These are phyloP conservation scores for Trichoderma guizhouense DNA, from an alignment of 2,329 filamentous ascomycete species.

Conservation along the genomic window DNA sequence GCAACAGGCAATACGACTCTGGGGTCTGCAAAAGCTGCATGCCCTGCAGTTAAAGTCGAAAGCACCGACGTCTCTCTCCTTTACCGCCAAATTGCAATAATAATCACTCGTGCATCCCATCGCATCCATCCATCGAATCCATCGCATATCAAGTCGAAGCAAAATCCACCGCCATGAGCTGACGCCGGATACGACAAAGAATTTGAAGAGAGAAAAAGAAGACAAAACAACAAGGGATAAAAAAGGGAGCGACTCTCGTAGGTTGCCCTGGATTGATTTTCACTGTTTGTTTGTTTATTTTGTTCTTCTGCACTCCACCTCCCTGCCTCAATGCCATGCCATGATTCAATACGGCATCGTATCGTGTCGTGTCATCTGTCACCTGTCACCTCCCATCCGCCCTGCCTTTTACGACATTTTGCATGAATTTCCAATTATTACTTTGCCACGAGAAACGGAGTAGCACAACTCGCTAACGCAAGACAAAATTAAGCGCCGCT, in stretches of 20 bases:
- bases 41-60: neutral
- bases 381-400: neutral
- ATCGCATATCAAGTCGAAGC: neutral
- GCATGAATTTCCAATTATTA: neutral
- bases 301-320: neutral
- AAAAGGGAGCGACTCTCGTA: neutral
- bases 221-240: neutral
- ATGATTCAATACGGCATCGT: neutral
- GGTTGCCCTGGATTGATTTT: neutral
- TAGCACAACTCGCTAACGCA: slow-evolving; percentile 8
- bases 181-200: neutral
- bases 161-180: neutral
- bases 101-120: neutral
- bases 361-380: neutral
- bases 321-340: neutral
- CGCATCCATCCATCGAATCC: too few species aligned
- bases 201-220: neutral
- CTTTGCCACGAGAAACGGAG: neutral
- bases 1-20: neutral
- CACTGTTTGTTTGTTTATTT: neutral
- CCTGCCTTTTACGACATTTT: neutral
- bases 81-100: neutral
- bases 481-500: slow-evolving; percentile 11
- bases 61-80: neutral
- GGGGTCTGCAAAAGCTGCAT: neutral